Evolutionary conservation across 2,329 filamentous ascomycete species (phyloP).

Genomic region (Fusarium chaquense): DNA sequence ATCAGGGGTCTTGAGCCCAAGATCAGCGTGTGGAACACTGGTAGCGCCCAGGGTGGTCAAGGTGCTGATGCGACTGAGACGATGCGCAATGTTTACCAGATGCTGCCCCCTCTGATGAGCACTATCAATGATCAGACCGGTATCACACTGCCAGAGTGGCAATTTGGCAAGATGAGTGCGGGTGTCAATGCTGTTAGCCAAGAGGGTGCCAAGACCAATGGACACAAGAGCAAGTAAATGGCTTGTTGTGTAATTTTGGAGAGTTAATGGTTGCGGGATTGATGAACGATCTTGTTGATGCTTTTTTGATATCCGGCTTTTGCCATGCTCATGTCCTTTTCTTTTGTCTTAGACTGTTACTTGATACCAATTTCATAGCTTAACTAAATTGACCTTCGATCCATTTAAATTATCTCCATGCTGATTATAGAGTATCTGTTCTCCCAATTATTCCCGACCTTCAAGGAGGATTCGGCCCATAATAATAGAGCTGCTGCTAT

Average conservation of each 20-base stretch:
- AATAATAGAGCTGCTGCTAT: no score
- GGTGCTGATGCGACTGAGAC: slow-evolving; percentile 65
- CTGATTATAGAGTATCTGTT: no score
- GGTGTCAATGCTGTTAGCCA: slow-evolving; percentile 50
- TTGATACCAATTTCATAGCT: slow-evolving; percentile 34
- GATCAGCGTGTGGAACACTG: slow-evolving; percentile 92
- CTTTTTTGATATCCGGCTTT: slow-evolving; percentile 20
- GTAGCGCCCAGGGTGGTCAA: slow-evolving; percentile 59
- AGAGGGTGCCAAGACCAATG: slow-evolving; percentile 42
- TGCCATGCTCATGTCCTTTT: neutral
- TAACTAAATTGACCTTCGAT: neutral
- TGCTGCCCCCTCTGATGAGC: slow-evolving; percentile 82
- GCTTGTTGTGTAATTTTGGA: neutral
- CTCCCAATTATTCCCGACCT: no score
- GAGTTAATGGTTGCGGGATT: neutral
- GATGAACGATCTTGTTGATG: neutral
- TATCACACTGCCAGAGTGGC: slow-evolving; percentile 83
- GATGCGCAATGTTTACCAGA: slow-evolving; percentile 86
- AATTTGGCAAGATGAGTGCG: slow-evolving; percentile 64
- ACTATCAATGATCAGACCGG: slow-evolving; percentile 93
- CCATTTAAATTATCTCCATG: neutral
- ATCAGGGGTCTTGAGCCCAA: slow-evolving; percentile 85
- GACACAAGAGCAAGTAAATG: slow-evolving; percentile 30
- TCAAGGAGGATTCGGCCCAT: no score
- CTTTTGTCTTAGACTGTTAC: slow-evolving; percentile 26